Evolutionary conservation across 2,329 filamentous ascomycete genomes (phyloP).

Genomic region (Boeremia lycopersici): DNA sequence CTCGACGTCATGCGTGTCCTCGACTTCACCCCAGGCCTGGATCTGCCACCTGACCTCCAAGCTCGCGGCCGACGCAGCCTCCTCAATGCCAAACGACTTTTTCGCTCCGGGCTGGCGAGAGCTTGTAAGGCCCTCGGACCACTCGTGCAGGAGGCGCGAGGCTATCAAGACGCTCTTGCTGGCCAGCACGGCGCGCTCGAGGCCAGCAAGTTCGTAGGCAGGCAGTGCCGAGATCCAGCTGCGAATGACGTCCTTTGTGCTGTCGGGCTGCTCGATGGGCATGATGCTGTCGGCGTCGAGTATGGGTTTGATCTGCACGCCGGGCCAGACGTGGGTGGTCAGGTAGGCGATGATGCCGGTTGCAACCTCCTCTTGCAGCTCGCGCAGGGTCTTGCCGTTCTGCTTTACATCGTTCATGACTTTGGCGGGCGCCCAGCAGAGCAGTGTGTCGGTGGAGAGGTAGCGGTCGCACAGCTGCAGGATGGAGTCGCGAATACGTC

Average conservation of each 20-base stretch:
- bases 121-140: constrained; percentile 75
- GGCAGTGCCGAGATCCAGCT: constrained; percentile 77
- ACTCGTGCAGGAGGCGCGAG: constrained; percentile 79
- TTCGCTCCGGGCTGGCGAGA: constrained; percentile 51
- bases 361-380: constrained; percentile 73
- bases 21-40: constrained; percentile 90
- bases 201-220: constrained; percentile 80
- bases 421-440: constrained; percentile 80
- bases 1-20: constrained; percentile 97
- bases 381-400: constrained; percentile 64
- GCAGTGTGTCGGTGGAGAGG: constrained; percentile 86
- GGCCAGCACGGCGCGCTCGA: constrained; percentile 83
- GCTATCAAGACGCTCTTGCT: constrained; percentile 85
- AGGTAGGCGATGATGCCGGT: constrained; percentile 74
- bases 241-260: constrained; percentile 76
- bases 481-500: constrained; percentile 66
- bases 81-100: constrained; percentile 74
- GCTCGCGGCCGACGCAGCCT: constrained; percentile 77
- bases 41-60: constrained; percentile 92
- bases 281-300: constrained; percentile 79
- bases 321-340: constrained; percentile 78
- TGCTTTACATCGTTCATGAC: constrained; percentile 53
- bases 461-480: constrained; percentile 77
- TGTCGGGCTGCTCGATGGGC: constrained; percentile 72
- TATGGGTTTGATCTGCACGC: constrained; percentile 78